Base-by-base conservation (phyloP, 345 rosid species). In the Draba incana region DNA sequence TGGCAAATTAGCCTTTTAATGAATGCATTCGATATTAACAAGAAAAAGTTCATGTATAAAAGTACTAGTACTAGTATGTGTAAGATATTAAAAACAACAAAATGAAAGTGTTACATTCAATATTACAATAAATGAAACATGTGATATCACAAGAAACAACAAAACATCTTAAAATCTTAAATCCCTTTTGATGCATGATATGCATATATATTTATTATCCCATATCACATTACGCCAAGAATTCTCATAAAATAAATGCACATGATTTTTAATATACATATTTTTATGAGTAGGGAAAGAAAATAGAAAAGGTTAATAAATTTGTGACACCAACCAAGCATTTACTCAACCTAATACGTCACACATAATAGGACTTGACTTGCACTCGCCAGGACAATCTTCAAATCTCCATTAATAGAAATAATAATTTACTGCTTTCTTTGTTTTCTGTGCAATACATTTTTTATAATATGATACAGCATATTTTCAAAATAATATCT, bases 301-400 rank as follows among this genome's bases (percentile, higher is more conserved):
- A 51, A 39, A 51, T 51, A 2, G 1, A 70, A 53, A 30, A 4
- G 2, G 24, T 8, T 25, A 55, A 71, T 63, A 63, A 64, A 71
- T 71, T 35, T 50, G 65, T 64, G 57, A 37, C 52, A 64, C 70
- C 70, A 64, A 64, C 65, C 76, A 64, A 46, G 39, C 63, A 56
- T 72, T 72, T 55, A 72, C 70, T 72, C 64, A 72, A 64, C 64
- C 76, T 56, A 63, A 27, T 44, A 62, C 57, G 63, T 63, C 76
- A 71, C 46, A 11, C 63, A 35, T 37, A 53, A 61, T 54, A 64
- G 43, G 70, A 56, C 64, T 27, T 47, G 64, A 64, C 43, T 71
- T 62, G 3, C 55, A 61, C 39, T 53, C n/a, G 39, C 35, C 25
- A 23, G 24, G 38, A 63, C 33, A 55, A 15, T 46, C 42, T 47